Percentiles rank a stretch among this genome's conserved stretches.
These are phyloP conservation scores for Monilinia fructigena DNA, from an alignment of 2,329 filamentous ascomycete species.

Conservation along the genomic window DNA sequence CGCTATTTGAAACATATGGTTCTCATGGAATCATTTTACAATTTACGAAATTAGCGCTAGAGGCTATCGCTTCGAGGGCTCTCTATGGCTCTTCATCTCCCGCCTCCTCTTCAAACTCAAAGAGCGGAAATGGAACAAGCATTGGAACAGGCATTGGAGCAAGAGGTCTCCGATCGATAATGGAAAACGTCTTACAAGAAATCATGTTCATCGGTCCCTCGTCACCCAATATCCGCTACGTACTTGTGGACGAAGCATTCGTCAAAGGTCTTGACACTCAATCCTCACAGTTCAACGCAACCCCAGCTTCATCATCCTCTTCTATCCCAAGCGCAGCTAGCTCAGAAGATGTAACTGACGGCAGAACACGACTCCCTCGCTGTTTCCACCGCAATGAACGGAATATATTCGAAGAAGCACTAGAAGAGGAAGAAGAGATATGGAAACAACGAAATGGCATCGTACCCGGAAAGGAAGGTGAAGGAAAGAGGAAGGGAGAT, in stretches of 20 bases:
- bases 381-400: constrained; percentile 70
- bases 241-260: constrained; percentile 65
- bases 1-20: constrained; percentile 74
- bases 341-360: not conserved
- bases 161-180: constrained; percentile 73
- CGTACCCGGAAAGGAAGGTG: constrained; percentile 2
- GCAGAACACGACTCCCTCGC: constrained; percentile 34
- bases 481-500: not conserved
- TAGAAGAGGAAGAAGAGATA: constrained; percentile 59
- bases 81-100: constrained; percentile 45
- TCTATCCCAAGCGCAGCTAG: not conserved
- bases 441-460: constrained; percentile 29
- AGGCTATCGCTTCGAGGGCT: constrained; percentile 66
- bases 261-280: constrained; percentile 20
- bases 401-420: constrained; percentile 65
- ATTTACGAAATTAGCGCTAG: constrained; percentile 80
- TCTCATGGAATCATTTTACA: constrained; percentile 70
- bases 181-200: constrained; percentile 75
- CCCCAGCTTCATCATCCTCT: constrained; percentile 5
- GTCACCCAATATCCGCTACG: constrained; percentile 58
- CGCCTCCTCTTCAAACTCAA: not conserved
- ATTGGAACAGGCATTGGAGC: constrained; percentile 61
- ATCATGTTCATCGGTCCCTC: constrained; percentile 77
- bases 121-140: not conserved
- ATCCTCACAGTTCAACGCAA: not conserved